Percentiles rank a stretch among this genome's conserved stretches.
phyloP scores from a whole-genome alignment of 2,329 filamentous ascomycete species.

The Rhynchosporium agropyri region DNA sequence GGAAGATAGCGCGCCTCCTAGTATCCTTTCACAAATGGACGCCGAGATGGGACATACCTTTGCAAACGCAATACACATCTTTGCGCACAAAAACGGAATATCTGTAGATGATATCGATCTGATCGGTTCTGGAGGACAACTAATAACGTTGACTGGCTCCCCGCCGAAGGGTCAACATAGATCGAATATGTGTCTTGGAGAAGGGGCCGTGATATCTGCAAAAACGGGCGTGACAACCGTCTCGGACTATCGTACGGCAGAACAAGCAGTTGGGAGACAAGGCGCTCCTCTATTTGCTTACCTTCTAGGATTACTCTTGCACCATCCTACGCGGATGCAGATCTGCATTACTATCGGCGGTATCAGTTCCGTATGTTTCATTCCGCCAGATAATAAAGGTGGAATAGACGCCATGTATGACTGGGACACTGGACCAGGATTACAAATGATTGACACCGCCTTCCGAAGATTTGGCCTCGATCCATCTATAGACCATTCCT shows the following conservation, averaged over 20 bases:
- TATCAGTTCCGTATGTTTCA: conserved; percentile 40
- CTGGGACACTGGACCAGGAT: conserved; percentile 43
- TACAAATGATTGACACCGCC: conserved; percentile 40
- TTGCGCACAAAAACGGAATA: conserved; percentile 39
- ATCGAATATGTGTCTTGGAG: conserved; percentile 42
- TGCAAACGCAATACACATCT: conserved; percentile 41
- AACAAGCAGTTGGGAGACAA: conserved; percentile 43
- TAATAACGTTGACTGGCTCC: conserved; percentile 39
- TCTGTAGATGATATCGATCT: conserved; percentile 41
- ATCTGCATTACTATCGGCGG: conserved; percentile 42
- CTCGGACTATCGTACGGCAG: conserved; percentile 42
- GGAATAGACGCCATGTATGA: conserved; percentile 43
- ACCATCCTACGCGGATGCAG: conserved; percentile 40
- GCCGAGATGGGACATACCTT: conserved; percentile 42
- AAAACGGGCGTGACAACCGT: conserved; percentile 43
- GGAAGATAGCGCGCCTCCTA: conserved; percentile 42
- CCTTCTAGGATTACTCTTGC: conserved; percentile 39
- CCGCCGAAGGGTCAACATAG: conserved; percentile 40
- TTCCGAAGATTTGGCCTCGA: conserved; percentile 40
- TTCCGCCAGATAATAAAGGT: conserved; percentile 40
- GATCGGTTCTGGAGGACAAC: conserved; percentile 41
- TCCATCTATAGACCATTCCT: conserved; percentile 36
- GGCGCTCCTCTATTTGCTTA: conserved; percentile 42
- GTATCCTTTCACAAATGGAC: conserved; percentile 43
- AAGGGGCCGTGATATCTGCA: conserved; percentile 42